phyloP scores from a whole-genome alignment of 108 stramenopile species.

The Cyclotella distinguenda region DNA sequence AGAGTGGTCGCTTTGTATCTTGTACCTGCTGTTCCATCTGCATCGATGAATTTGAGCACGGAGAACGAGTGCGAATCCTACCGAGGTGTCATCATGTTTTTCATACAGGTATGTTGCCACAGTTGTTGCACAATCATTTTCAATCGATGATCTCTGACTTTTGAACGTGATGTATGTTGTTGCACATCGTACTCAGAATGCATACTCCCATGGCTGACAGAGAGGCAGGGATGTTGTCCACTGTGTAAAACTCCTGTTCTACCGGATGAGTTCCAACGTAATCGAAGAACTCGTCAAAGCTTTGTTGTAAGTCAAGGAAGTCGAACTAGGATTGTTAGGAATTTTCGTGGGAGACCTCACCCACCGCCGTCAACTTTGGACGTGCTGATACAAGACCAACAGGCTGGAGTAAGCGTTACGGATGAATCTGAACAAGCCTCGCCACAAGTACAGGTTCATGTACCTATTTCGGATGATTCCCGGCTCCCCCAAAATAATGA shows the following conservation, averaged over 20 bases:
- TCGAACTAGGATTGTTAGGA: slow-evolving; percentile 1
- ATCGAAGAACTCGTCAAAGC: neutral
- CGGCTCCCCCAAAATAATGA: too few relatives aligned
- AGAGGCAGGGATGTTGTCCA: slow-evolving; percentile 21
- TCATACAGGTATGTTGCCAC: slow-evolving; percentile 13
- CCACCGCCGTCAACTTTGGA: neutral
- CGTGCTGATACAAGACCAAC: neutral
- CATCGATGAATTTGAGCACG: slow-evolving; percentile 83
- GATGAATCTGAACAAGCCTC: neutral
- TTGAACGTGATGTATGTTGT: neutral
- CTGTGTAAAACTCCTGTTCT: slow-evolving; percentile 20
- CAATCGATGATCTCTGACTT: too few relatives aligned
- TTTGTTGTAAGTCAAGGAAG: neutral
- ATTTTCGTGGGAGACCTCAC: neutral
- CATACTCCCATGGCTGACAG: slow-evolving; percentile 19
- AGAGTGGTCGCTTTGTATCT: slow-evolving; percentile 18
- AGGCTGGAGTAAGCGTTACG: neutral
- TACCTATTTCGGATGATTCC: too few relatives aligned
- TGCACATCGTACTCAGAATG: neutral
- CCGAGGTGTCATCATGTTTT: slow-evolving; percentile 61
- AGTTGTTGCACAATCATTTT: too few relatives aligned
- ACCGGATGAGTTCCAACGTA: slow-evolving; percentile 9
- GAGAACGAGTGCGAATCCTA: slow-evolving; percentile 73
- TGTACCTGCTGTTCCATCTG: slow-evolving; percentile 82
- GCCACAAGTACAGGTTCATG: neutral